A percentile compares a stretch with the other conserved stretches of the same genome.
These are phyloP conservation scores for Hyaloscypha variabilis DNA, from an alignment of 495 filamentous ascomycete genomes.

Conservation along the genomic window DNA sequence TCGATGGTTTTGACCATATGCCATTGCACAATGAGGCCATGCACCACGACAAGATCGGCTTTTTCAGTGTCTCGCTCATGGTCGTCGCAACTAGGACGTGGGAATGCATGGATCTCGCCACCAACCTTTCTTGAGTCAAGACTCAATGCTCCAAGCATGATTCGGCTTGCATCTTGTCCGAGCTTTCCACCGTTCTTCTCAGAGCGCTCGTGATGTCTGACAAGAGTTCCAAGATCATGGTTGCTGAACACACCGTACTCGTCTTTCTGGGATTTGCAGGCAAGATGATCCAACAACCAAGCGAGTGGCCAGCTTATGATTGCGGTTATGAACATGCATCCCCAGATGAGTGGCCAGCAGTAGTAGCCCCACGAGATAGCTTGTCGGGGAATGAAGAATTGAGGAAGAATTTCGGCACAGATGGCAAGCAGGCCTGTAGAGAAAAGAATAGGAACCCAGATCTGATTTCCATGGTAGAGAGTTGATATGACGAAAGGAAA, in stretches of 20 bases:
- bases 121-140: constrained; percentile 23
- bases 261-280: constrained; percentile 3
- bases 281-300: constrained; percentile 18
- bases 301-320: constrained; percentile 26
- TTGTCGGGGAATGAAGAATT: constrained; percentile 26
- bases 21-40: constrained; percentile 24
- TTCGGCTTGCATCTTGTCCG: constrained; percentile 20
- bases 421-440: constrained; percentile 23
- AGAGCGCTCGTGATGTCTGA: constrained; percentile 24
- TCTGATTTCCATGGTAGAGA: not conserved
- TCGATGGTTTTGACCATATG: constrained; percentile 22
- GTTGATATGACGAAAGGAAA: constrained; percentile 27
- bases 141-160: constrained; percentile 28
- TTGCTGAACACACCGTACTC: constrained; percentile 18
- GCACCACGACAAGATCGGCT: constrained; percentile 10
- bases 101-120: constrained; percentile 2
- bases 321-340: constrained; percentile 26
- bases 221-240: constrained; percentile 17
- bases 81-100: not conserved
- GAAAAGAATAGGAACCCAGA: constrained; percentile 22
- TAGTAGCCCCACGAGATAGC: constrained; percentile 28
- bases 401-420: constrained; percentile 26
- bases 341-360: constrained; percentile 27
- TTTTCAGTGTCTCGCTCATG: constrained; percentile 26
- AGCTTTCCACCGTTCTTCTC: constrained; percentile 25